Evolutionary conservation across 139 green algal species (phyloP), one percentile per base, ranked within the genome.

Genomic region (Coelastrella sp.): DNA sequence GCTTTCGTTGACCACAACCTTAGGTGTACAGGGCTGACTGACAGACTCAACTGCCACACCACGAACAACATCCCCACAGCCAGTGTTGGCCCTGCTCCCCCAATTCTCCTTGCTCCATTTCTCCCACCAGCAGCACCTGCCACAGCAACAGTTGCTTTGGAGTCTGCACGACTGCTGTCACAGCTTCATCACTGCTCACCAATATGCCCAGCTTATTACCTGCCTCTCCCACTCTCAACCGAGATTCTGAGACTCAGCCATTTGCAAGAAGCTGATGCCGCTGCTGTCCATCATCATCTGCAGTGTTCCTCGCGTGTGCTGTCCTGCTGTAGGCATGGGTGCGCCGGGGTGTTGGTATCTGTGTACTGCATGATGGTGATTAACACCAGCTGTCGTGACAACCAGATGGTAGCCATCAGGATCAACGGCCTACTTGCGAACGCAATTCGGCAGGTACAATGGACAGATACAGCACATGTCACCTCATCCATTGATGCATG

Each of bases 381-480:
- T 56, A 19, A 7, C 70, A 20, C 7, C 59, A 74, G 80, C n/a
- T 86, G 80, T 4, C 59, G 73, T 87, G 25, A 87, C 19, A 17
- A 87, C 82, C 17, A 87, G 15, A 49, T 87, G 63, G 19, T 87
- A 24, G 14, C 82, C 82, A 49, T 87, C 59, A 11, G 82, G 63
- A 22, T 87, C 82, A 19, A 35, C n/a, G 20, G 82, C n/a, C 15
- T 57, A 12, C 11, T 25, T 14, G n/a, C 25, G 35, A n/a, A 87
- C 24, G 35, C 81, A 58, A 58, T 59, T 59, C 82, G 78, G 63
- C 60, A 75, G 6, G 20, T 10, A 63, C n/a, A n/a, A n/a, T n/a
- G n/a, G n/a, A n/a, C n/a, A n/a, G n/a, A n/a, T n/a, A n/a, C n/a
- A n/a, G n/a, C n/a, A n/a, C n/a, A n/a, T n/a, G n/a, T n/a, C n/a